These are phyloP conservation scores for Globisporangium lucens DNA, from an alignment of 352 stramenopile species.

Conservation along the genomic window DNA sequence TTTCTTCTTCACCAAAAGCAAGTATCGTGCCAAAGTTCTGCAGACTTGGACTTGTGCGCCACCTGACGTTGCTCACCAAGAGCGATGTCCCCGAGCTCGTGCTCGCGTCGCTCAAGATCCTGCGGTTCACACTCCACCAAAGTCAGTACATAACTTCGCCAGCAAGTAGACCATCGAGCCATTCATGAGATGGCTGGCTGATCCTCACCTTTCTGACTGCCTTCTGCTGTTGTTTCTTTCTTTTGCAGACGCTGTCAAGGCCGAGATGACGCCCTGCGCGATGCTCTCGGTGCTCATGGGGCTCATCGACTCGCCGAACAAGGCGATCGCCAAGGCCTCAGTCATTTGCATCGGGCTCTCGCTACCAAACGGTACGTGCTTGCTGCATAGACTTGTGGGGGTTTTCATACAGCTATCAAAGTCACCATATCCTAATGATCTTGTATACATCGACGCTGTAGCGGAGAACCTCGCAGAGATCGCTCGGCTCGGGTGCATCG, in stretches of 20 bases:
- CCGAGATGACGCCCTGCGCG: conserved; percentile 24
- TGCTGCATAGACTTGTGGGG: not conserved
- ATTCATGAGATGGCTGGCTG: not conserved
- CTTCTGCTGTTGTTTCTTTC: not conserved
- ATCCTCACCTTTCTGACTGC: not conserved
- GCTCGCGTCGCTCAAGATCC: conserved; percentile 46
- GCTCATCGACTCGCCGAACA: conserved; percentile 34
- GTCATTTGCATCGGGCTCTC: conserved; percentile 55
- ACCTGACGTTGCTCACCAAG: conserved; percentile 32
- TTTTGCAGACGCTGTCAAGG: conserved; percentile 33
- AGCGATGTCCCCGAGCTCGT: conserved; percentile 32
- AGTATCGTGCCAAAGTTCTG: conserved; percentile 44
- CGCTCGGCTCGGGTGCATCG: conserved; percentile 45
- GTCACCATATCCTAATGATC: not conserved
- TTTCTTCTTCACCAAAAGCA: conserved; percentile 15
- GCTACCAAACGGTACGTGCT: conserved; percentile 45
- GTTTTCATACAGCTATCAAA: not conserved
- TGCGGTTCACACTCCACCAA: conserved; percentile 47
- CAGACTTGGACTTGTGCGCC: conserved; percentile 36
- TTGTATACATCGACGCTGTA: conserved; percentile 10
- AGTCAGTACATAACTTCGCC: conserved; percentile 22
- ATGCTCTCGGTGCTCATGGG: conserved; percentile 44
- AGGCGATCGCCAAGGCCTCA: conserved; percentile 41
- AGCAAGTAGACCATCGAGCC: not conserved
- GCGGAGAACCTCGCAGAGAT: conserved; percentile 58